Percentiles rank a stretch among this genome's conserved stretches.
Conservation (phyloP, 768 basidiomycete species). For the Xerocomus spinulosus region DNA sequence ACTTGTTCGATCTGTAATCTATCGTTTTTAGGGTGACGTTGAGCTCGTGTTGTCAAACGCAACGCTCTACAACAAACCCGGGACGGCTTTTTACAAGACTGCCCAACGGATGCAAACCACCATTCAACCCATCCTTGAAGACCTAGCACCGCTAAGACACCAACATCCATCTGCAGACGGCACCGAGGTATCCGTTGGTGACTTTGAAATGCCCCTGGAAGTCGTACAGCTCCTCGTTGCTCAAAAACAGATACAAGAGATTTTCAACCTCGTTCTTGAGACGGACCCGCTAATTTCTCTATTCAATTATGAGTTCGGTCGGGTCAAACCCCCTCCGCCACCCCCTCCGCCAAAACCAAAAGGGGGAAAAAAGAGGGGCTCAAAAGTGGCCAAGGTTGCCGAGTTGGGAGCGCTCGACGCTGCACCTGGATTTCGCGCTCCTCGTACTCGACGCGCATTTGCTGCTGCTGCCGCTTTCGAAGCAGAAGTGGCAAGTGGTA, state of each 20-base stretch:
- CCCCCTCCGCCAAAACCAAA: conserved; percentile 45
- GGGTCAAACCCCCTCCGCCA: conserved; percentile 56
- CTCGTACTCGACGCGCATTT: conserved; percentile 43
- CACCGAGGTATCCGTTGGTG: conserved; percentile 42
- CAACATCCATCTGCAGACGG: conserved; percentile 11
- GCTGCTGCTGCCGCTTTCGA: conserved; percentile 45
- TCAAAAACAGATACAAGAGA: conserved; percentile 47
- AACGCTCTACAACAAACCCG: conserved; percentile 75
- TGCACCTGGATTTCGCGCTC: conserved; percentile 44
- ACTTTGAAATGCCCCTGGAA: conserved; percentile 68
- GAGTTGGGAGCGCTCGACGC: conserved; percentile 32
- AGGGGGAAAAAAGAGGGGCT: conserved; percentile 38
- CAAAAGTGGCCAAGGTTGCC: conserved; percentile 16
- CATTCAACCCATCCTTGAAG: conserved; percentile 34
- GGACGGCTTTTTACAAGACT: conserved; percentile 63
- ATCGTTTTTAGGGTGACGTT: conserved; percentile 60
- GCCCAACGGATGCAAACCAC: conserved; percentile 58
- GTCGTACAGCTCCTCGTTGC: conserved; percentile 55
- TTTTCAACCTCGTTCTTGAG: conserved; percentile 51
- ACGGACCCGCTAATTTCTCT: conserved; percentile 61
- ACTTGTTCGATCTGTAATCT: background rate
- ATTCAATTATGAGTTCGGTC: conserved; percentile 62
- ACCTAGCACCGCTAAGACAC: conserved; percentile 18
- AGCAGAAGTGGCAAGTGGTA: conserved; percentile 29
- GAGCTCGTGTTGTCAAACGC: conserved; percentile 83